Conservation (phyloP, 305 asterid species). For the Fraxinus albicans region DNA sequence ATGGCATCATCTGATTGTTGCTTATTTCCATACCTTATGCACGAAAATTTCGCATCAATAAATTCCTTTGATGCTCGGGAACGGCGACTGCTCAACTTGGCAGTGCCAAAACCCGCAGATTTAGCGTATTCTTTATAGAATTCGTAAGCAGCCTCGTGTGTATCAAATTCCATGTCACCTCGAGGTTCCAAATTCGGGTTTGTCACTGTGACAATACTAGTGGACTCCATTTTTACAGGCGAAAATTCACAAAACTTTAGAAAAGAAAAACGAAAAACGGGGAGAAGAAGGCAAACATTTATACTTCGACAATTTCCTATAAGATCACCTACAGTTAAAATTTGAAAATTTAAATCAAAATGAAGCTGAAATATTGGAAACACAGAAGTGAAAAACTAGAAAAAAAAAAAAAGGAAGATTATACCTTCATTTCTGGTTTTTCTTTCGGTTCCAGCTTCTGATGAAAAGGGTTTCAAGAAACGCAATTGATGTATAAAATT, state of each 20-base stretch:
- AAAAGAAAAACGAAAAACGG: background rate
- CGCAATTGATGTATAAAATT: conserved; percentile 1
- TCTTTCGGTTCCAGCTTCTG: conserved; percentile 20
- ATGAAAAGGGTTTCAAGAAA: conserved; percentile 15
- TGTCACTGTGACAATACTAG: conserved; percentile 27
- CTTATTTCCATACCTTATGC: conserved; percentile 87
- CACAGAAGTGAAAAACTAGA: background rate
- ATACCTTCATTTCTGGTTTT: conserved; percentile 24
- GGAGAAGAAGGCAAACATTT: conserved; percentile 7
- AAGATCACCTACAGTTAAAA: conserved; percentile 23
- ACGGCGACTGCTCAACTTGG: conserved; percentile 87
- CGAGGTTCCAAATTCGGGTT: conserved; percentile 52
- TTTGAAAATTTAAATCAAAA: conserved; percentile 9
- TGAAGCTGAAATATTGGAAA: conserved; percentile 6
- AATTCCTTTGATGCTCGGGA: conserved; percentile 87
- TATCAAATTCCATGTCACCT: conserved; percentile 74
- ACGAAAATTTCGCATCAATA: conserved; percentile 90
- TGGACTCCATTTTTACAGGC: conserved; percentile 51
- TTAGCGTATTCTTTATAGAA: conserved; percentile 78
- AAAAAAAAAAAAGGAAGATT: background rate
- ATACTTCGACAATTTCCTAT: conserved; percentile 14
- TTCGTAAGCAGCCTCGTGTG: conserved; percentile 79
- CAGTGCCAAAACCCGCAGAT: conserved; percentile 89
- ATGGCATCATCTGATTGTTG: conserved; percentile 89
- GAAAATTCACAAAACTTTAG: conserved; percentile 1